These are phyloP conservation scores for Trichosporon sp. DNA, from an alignment of 1,284 basidiomycete genomes.

Conservation along the genomic window DNA sequence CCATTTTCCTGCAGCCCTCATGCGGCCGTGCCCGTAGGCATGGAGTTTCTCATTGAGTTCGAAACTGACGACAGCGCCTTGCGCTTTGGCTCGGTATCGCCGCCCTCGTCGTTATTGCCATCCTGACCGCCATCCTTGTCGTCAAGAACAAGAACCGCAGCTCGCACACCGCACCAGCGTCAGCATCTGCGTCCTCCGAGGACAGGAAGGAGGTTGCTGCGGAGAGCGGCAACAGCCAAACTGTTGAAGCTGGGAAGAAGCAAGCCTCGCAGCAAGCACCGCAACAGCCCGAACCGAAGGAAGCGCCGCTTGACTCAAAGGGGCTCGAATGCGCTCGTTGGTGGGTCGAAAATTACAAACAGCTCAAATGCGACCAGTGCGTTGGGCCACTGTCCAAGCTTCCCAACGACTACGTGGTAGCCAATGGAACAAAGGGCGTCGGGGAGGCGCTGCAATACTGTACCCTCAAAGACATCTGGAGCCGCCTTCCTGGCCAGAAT, in stretches of 20 bases:
- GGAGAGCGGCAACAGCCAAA: too few species aligned
- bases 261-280: too few species aligned
- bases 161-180: too few species aligned
- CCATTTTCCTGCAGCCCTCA: too few species aligned
- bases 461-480: constrained; percentile 36
- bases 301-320: not conserved
- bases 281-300: not conserved
- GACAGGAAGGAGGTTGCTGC: not conserved
- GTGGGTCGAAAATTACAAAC: not conserved
- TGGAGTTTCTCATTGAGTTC: too few species aligned
- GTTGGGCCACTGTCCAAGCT: constrained; percentile 27
- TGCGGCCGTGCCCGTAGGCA: too few species aligned
- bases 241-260: too few species aligned
- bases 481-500: not conserved
- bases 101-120: not conserved
- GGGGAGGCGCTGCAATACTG: constrained; percentile 47
- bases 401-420: constrained; percentile 38
- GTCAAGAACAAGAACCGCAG: not conserved
- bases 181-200: not conserved
- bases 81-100: not conserved
- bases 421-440: constrained; percentile 31
- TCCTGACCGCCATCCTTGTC: not conserved
- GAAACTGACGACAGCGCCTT: not conserved
- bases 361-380: constrained; percentile 39
- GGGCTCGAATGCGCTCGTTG: not conserved